Evolutionary conservation across 139 green algal species (phyloP).

Genomic region (Gonium pectorale): DNA sequence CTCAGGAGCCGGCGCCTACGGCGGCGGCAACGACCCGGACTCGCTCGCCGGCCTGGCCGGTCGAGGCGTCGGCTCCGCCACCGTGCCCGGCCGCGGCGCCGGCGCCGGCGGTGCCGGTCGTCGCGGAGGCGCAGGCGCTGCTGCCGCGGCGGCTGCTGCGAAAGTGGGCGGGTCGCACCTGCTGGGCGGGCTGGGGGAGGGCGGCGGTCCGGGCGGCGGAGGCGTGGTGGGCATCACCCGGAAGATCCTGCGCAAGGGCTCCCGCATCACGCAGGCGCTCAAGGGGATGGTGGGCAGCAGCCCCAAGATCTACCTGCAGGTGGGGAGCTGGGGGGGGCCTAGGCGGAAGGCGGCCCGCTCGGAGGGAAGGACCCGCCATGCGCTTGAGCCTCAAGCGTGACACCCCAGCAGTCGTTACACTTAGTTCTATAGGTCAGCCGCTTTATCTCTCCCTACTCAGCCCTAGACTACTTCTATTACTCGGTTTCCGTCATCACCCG

Average conservation of each 20-base stretch:
- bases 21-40: not conserved
- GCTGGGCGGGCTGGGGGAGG: not conserved
- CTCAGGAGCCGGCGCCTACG: not conserved
- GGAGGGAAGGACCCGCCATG: no score
- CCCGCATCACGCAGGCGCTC: conserved; percentile 48
- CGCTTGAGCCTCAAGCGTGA: no score
- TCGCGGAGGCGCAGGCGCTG: conserved; percentile 6
- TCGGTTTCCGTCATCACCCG: no score
- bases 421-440: no score
- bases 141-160: conserved; percentile 6
- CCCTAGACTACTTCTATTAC: no score
- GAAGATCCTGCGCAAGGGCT: conserved; percentile 67
- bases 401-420: no score
- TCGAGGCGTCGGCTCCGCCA: no score
- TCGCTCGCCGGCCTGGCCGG: conserved; percentile 6
- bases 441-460: no score
- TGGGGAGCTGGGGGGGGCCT: not conserved
- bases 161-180: conserved; percentile 15
- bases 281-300: conserved; percentile 65
- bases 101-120: not conserved
- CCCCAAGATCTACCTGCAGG: conserved; percentile 76
- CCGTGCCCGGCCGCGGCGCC: not conserved
- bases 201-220: not conserved
- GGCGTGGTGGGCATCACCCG: conserved; percentile 41
- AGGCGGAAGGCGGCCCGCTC: no score